These are phyloP conservation scores for Raffaelea albimanens DNA, from an alignment of 2,329 filamentous ascomycete genomes.

Conservation along the genomic window DNA sequence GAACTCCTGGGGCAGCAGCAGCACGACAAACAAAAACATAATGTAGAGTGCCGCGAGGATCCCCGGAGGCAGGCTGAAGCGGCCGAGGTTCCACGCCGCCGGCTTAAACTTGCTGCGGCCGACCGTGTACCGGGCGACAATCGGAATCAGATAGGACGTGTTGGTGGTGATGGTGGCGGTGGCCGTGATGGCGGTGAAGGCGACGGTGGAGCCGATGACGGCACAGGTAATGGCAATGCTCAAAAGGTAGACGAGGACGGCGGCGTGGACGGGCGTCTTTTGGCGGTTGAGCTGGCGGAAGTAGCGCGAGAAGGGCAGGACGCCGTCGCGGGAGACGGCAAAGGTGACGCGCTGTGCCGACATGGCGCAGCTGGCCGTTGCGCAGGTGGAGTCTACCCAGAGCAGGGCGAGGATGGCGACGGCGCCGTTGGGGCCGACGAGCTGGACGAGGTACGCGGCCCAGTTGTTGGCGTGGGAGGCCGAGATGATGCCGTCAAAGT, in stretches of 20 bases:
- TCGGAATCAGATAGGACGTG: conserved; percentile 27
- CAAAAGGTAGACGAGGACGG: conserved; percentile 20
- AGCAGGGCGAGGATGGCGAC: conserved; percentile 23
- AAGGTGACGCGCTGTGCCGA: conserved; percentile 28
- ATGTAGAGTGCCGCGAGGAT: conserved; percentile 23
- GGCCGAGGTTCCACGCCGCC: conserved; percentile 24
- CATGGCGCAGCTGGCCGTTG: conserved; percentile 26
- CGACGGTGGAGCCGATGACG: conserved; percentile 33
- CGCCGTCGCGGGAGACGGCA: conserved; percentile 27
- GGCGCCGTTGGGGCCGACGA: conserved; percentile 24
- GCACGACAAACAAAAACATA: conserved; percentile 23
- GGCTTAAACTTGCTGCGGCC: conserved; percentile 24
- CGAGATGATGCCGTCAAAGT: conserved; percentile 26
- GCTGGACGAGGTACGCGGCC: conserved; percentile 28
- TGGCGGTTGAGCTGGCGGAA: conserved; percentile 22
- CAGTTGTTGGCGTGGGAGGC: conserved; percentile 27
- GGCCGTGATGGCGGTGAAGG: conserved; percentile 30
- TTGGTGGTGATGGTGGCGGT: conserved; percentile 28
- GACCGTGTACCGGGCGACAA: conserved; percentile 26
- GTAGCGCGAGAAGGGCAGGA: conserved; percentile 25
- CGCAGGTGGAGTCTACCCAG: conserved; percentile 28
- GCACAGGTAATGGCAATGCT: conserved; percentile 29
- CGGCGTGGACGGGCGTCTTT: conserved; percentile 23
- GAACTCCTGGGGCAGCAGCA: conserved; percentile 27
- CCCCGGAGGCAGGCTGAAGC: conserved; percentile 16